Base-by-base conservation (phyloP, 495 filamentous ascomycete species). In the Podospora australis region DNA sequence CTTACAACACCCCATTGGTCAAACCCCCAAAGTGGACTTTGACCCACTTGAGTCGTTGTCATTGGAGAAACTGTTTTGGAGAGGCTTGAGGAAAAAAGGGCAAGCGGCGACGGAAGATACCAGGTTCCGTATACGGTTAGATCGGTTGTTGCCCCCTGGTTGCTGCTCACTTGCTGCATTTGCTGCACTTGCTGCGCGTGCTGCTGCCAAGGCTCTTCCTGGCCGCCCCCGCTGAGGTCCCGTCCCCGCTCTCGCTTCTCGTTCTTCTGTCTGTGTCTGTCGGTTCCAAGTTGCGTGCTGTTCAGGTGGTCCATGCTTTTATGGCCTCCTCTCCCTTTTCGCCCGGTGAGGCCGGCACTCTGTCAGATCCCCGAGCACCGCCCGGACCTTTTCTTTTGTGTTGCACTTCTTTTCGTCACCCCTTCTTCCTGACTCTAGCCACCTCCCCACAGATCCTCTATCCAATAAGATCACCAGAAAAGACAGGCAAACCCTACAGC, bases 331-430 rank as follows among this genome's bases (percentile, higher is more conserved):
- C n/a, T n/a, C n/a, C n/a, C 29, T 46, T 28, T 53, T 25, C 13
- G 50, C 54, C 57, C 50, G 57, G 50, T 53, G 57, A 51, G 57
- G 19, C 57, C 57, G 54, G 57, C 52, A 55, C 39, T 13, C 39
- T 44, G 39, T 44, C 41, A 49, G 46, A 49, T 16, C 25, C 35
- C 36, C 40, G 40, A 50, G 46, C 46, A 28, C 46, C 44, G 53
- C 39, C 30, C 45, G 49, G 45, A 39, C 45, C 42, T 46, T 40
- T 48, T 36, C 26, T 24, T 34, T 23, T 36, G 46, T 46, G 17
- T 23, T 11, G 34, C 16, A 11, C 21, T 14, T 39, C 50, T 32
- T 48, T 19, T 14, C 39, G 38, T 34, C 44, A n/a, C 28, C 22
- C 39, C 36, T 25, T 25, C 11, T 28, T 30, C 35, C 39, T 41